Conservation (phyloP, 139 green algal genomes). For the Microglena sp. region DNA sequence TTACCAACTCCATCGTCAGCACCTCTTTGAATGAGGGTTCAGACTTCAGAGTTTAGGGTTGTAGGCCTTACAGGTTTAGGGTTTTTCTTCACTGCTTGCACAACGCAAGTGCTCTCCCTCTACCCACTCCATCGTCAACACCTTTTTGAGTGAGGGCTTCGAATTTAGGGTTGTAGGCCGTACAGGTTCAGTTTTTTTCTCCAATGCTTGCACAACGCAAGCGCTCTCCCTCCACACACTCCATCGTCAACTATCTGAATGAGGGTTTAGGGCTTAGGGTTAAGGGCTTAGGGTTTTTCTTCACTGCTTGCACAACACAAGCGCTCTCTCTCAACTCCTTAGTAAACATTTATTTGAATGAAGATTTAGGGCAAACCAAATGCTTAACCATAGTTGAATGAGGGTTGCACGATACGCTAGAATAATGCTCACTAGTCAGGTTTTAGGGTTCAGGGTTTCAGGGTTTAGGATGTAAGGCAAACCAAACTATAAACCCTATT, state of each 20-base stretch:
- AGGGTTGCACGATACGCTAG: too few species aligned
- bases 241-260: conserved; percentile 62
- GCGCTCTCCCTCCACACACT: conserved; percentile 80
- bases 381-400: too few species aligned
- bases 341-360: not conserved
- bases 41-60: too few species aligned
- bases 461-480: too few species aligned
- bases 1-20: too few species aligned
- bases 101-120: conserved; percentile 66
- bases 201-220: conserved; percentile 39
- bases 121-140: conserved; percentile 90
- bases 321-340: not conserved
- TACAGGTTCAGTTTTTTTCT: too few species aligned
- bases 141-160: conserved; percentile 7
- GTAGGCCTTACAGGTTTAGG: too few species aligned
- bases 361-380: not conserved
- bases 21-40: too few species aligned
- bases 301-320: not conserved
- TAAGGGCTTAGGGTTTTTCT: too few species aligned
- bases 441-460: too few species aligned
- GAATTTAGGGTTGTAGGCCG: not conserved
- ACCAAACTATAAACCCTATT: conserved; percentile 68
- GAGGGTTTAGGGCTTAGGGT: not conserved
- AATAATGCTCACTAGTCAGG: not conserved
- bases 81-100: not conserved